Base-by-base conservation (phyloP, 164 flowering plant genomes). In the Brasenia schreberi region DNA sequence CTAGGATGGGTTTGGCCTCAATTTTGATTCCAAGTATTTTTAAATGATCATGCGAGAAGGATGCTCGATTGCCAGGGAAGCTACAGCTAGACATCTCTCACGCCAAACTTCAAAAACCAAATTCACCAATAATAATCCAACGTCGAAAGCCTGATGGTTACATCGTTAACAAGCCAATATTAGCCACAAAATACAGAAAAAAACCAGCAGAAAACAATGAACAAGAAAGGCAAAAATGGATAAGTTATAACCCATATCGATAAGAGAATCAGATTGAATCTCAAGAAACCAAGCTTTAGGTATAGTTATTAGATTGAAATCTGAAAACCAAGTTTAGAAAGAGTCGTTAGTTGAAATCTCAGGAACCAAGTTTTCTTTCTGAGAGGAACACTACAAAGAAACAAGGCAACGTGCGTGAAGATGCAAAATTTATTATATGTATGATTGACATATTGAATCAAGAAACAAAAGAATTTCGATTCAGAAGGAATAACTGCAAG, bases 11-110 rank as follows among this genome's bases (percentile, higher is more conserved):
- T 9, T 49, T 33, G 39, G 56, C 42, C 53, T 70, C 66, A 39
- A 60, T 43, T 19, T 9, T 56, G 19, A n/a, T 59, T 45, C 62
- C 6, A 1, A 9, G 17, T 61, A 39, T 64, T 43, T 60, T 58
- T 33, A 17, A 63, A 70, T 33, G 71, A 83, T 90, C 97, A 88
- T 83, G 97, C 95, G 88, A 81, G 89, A 87, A 79, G 81, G 82
- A 84, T 88, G 90, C 80, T 77, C 71, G 73, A 82, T 78, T 79
- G 89, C 83, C 97, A 84, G 83, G 45, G 78, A 72, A 80, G 71
- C 78, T 78, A 83, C 97, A 90, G 92, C 95, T 87, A 82, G 84
- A 87, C 78, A 68, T 52, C 71, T 39, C 74, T 80, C 85, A 83
- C 78, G 81, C 89, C 78, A 81, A 76, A 77, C 66, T 67, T 19